Percentiles rank a stretch among this genome's conserved stretches.
Conservation (phyloP, 2,329 filamentous ascomycete species). For the Diaporthe destruens region DNA sequence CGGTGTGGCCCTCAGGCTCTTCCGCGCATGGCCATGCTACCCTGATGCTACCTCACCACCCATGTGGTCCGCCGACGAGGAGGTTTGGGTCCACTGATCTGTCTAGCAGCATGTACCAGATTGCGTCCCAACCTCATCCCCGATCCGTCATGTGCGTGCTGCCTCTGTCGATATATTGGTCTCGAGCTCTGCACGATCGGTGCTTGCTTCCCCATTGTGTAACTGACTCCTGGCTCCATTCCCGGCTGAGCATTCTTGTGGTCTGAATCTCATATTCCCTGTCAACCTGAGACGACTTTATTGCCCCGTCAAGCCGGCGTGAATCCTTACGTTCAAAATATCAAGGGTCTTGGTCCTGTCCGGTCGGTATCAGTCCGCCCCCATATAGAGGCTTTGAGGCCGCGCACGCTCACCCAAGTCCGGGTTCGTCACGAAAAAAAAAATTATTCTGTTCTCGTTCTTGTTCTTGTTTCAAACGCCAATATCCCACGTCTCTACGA, state of each 20-base stretch:
- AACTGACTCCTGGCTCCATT: neutral
- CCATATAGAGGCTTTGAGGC: neutral
- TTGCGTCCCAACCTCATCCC: neutral
- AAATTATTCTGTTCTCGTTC: neutral
- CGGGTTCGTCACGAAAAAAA: neutral
- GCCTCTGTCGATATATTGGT: conserved; percentile 26
- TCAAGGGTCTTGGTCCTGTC: neutral
- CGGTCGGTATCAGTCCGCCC: neutral
- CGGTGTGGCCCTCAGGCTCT: neutral
- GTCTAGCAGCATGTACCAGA: conserved; percentile 2
- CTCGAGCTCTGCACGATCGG: neutral
- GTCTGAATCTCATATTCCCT: neutral
- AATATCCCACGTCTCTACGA: too few species aligned
- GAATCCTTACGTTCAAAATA: neutral
- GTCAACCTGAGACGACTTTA: conserved; percentile 28
- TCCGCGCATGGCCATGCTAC: neutral
- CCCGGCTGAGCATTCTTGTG: neutral
- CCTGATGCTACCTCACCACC: neutral
- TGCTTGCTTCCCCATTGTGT: neutral
- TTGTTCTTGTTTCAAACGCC: neutral
- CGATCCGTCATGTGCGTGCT: conserved; percentile 3
- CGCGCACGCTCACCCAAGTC: neutral
- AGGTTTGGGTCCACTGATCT: neutral
- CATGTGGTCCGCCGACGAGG: neutral
- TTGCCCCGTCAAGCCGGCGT: neutral